phyloP scores from a whole-genome alignment of 257 asterid genomes.

The Penstemon eatonii region DNA sequence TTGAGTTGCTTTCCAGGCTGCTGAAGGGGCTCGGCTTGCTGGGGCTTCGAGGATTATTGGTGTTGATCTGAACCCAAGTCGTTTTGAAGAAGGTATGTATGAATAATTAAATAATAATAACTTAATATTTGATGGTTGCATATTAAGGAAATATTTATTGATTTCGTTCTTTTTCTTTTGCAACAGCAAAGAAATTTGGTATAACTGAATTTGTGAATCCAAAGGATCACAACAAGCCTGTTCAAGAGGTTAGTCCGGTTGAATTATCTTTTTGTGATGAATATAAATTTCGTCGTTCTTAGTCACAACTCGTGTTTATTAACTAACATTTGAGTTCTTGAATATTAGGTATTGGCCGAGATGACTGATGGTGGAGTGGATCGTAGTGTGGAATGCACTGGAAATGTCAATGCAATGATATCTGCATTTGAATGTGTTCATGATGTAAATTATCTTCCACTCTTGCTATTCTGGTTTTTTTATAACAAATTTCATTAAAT shows the following conservation, averaged over 20 bases:
- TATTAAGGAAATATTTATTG: background rate
- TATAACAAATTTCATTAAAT: too few relatives aligned
- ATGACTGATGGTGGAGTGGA: constrained; percentile 91
- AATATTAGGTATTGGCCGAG: constrained; percentile 60
- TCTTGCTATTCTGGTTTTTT: background rate
- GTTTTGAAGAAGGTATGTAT: constrained; percentile 44
- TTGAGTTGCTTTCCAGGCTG: constrained; percentile 54
- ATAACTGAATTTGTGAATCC: constrained; percentile 78
- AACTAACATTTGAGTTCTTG: background rate
- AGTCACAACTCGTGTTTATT: background rate
- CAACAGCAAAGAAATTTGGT: constrained; percentile 80
- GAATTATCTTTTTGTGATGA: background rate
- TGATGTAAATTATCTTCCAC: constrained; percentile 49
- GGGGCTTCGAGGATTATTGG: constrained; percentile 88
- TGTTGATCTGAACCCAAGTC: constrained; percentile 58
- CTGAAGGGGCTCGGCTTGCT: constrained; percentile 82
- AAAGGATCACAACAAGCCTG: constrained; percentile 72
- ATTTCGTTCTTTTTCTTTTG: background rate
- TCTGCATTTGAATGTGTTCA: constrained; percentile 96
- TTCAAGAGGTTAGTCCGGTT: constrained; percentile 54
- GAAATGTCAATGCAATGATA: constrained; percentile 75
- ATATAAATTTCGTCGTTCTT: background rate
- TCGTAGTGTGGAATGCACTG: constrained; percentile 82
- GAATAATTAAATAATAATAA: background rate
- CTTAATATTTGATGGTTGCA: background rate